Conservation (phyloP, 1,284 basidiomycete genomes). For the Irpex sp. region DNA sequence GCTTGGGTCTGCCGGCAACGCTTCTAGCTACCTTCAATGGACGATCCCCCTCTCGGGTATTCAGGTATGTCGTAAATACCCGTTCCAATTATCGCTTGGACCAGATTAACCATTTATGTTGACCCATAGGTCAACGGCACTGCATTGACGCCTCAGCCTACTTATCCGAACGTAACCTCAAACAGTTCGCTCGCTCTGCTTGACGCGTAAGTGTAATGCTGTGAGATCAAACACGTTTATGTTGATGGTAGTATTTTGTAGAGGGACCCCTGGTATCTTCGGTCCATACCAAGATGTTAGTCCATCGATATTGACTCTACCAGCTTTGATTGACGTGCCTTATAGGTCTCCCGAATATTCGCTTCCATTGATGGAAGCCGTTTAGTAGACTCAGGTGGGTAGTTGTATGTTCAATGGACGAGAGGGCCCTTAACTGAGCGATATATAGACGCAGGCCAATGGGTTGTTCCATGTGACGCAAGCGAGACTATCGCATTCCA, state of each 20-base stretch:
- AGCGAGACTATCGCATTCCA: conserved; percentile 63
- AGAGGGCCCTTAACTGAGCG: conserved; percentile 3
- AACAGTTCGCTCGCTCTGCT: conserved; percentile 69
- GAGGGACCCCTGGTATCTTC: conserved; percentile 75
- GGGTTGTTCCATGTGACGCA: conserved; percentile 80
- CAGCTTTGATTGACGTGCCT: conserved; percentile 4
- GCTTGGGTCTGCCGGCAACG: conserved; percentile 42
- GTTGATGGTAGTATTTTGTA: conserved; percentile 29
- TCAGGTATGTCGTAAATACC: conserved; percentile 35
- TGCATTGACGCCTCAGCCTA: conserved; percentile 53
- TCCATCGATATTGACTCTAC: neutral
- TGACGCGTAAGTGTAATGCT: conserved; percentile 54
- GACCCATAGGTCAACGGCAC: conserved; percentile 58
- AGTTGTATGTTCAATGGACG: neutral
- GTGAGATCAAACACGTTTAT: no score
- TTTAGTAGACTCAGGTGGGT: conserved; percentile 57
- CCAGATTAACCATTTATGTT: neutral
- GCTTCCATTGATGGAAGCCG: conserved; percentile 60
- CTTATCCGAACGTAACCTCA: conserved; percentile 57
- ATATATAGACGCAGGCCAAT: conserved; percentile 55
- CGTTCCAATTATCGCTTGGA: neutral
- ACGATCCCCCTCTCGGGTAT: conserved; percentile 61
- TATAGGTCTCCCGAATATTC: conserved; percentile 69
- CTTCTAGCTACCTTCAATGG: conserved; percentile 81
- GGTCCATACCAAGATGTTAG: conserved; percentile 79